Evolutionary conservation across 129 eudicot genomes (phyloP).

Genomic region (Saposhnikovia divaricata): DNA sequence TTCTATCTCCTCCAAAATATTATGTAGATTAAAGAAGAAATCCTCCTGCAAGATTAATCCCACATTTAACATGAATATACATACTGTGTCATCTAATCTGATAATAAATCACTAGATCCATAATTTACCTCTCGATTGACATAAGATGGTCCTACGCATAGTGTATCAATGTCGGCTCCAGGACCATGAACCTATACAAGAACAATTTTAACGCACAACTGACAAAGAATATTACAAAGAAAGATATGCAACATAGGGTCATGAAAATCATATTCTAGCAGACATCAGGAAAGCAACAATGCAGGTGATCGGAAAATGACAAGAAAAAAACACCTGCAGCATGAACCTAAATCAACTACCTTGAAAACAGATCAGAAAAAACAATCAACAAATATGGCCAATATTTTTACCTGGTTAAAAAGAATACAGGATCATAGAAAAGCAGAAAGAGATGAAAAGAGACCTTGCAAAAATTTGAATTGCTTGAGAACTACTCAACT

Average conservation of each 20-base stretch:
- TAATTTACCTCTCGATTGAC: constrained; percentile 74
- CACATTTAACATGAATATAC: not conserved
- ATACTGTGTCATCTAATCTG: not conserved
- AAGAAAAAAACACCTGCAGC: not conserved
- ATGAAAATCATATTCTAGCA: not conserved
- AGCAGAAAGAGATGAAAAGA: not conserved
- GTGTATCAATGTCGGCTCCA: constrained; percentile 89
- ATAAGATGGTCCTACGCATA: constrained; percentile 85
- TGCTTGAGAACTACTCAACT: not conserved
- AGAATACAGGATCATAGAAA: not conserved
- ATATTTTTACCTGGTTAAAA: not conserved
- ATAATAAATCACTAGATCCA: not conserved
- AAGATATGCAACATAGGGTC: not conserved
- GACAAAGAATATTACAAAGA: not conserved
- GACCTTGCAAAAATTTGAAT: not conserved
- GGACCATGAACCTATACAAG: constrained; percentile 79
- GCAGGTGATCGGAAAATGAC: not conserved
- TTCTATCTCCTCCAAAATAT: constrained; percentile 53
- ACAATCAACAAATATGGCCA: not conserved
- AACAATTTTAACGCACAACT: not conserved
- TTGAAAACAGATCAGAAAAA: not conserved
- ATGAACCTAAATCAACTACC: not conserved
- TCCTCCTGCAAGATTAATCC: constrained; percentile 38
- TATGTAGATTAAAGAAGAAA: constrained; percentile 65
- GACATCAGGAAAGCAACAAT: not conserved